Evolutionary conservation across 768 basidiomycete species (phyloP).

Genomic region (Mycena filopes): DNA sequence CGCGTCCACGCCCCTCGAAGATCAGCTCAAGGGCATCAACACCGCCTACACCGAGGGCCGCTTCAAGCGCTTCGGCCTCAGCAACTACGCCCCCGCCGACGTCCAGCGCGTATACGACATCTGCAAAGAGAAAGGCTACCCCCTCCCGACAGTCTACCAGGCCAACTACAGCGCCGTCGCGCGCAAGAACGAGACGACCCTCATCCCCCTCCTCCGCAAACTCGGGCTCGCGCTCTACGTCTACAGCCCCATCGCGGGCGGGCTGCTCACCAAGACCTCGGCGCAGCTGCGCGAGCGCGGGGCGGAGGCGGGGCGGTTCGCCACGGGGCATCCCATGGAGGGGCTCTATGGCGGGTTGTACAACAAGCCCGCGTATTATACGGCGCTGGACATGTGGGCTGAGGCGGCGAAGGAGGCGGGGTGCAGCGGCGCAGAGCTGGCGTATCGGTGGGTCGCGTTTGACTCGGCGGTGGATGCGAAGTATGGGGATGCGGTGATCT

Average conservation of each 20-base stretch:
- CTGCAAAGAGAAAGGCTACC: conserved; percentile 2
- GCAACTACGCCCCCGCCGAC: neutral
- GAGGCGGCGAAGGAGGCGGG: no score
- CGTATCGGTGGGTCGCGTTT: conserved; percentile 4
- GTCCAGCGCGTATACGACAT: conserved; percentile 2
- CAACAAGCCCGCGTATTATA: no score
- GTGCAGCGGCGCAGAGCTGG: neutral
- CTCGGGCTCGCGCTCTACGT: no score
- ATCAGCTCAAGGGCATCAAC: no score
- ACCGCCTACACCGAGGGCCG: no score
- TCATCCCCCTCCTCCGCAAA: no score
- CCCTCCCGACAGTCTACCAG: conserved; percentile 7
- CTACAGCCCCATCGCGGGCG: no score
- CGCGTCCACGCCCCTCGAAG: no score
- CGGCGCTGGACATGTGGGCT: no score
- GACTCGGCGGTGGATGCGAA: neutral
- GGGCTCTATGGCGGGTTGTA: neutral
- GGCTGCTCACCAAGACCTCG: no score
- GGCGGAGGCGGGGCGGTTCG: conserved; percentile 1
- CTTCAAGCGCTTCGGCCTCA: conserved; percentile 5
- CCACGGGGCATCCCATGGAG: neutral
- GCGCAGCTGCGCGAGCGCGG: no score
- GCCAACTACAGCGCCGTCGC: conserved; percentile 5
- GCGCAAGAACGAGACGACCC: no score
- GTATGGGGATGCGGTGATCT: neutral